Evolutionary conservation across 352 stramenopile genomes (phyloP).

Genomic region (Phytopythium chamaehyphon): DNA sequence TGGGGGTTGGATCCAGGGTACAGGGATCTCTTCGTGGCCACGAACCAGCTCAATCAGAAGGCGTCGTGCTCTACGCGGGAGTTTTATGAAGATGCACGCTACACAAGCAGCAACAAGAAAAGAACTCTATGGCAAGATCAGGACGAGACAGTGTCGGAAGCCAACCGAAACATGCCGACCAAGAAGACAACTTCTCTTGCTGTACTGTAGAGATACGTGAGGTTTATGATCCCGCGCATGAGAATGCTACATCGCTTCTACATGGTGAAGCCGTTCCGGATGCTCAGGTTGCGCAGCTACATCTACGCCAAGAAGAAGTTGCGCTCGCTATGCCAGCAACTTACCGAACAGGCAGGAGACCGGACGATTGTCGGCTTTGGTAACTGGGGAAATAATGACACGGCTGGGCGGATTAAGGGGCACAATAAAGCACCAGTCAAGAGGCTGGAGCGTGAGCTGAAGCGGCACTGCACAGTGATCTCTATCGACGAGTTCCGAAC

Average conservation of each 20-base stretch:
- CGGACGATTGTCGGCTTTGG: slow-evolving; percentile 13
- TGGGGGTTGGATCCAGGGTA: slow-evolving; percentile 13
- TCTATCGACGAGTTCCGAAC: neutral
- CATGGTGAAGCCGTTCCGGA: slow-evolving; percentile 12
- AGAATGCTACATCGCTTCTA: slow-evolving; percentile 7
- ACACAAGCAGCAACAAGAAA: slow-evolving; percentile 13
- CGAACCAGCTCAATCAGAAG: slow-evolving; percentile 9
- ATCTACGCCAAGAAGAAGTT: slow-evolving; percentile 12
- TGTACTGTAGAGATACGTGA: slow-evolving; percentile 5
- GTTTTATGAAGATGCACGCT: slow-evolving; percentile 12
- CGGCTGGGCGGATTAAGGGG: slow-evolving; percentile 9
- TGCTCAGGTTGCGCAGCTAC: slow-evolving; percentile 9
- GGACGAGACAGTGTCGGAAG: slow-evolving; percentile 1
- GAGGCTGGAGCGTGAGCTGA: neutral
- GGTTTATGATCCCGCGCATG: slow-evolving; percentile 10
- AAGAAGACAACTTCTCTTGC: slow-evolving; percentile 14
- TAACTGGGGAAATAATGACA: slow-evolving; percentile 12
- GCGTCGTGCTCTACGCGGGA: slow-evolving; percentile 4
- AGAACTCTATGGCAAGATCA: slow-evolving; percentile 8
- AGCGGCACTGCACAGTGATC: neutral
- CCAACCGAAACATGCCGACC: slow-evolving; percentile 9
- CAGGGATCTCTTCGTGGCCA: slow-evolving; percentile 10
- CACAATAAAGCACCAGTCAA: neutral
- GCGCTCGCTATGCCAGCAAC: slow-evolving; percentile 3
- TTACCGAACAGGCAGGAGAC: slow-evolving; percentile 1